Conservation (phyloP, 1,139 yeast genomes). For the Protomyces pachydermus region DNA sequence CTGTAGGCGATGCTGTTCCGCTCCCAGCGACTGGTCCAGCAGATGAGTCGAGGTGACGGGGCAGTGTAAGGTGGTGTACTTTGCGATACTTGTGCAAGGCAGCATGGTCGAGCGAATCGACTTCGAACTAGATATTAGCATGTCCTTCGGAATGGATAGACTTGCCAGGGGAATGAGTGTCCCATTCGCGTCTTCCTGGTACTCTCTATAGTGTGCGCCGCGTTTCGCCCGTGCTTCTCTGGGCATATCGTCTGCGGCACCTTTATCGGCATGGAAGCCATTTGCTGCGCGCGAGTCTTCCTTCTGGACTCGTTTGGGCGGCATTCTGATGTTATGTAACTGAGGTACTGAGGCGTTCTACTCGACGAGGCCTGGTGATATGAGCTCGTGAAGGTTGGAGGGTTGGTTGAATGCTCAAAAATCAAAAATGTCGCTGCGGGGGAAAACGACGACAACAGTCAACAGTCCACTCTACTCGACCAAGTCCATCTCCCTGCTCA, state of each 20-base stretch:
- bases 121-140: conserved; percentile 6
- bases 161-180: not conserved
- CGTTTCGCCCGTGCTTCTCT: conserved; percentile 15
- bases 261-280: not conserved
- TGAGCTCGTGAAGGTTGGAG: too few species aligned
- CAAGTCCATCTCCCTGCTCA: not conserved
- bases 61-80: conserved; percentile 7
- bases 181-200: conserved; percentile 2
- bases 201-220: conserved; percentile 5
- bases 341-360: too few species aligned
- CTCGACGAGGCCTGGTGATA: too few species aligned
- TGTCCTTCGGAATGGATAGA: not conserved
- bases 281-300: not conserved
- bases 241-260: conserved; percentile 5
- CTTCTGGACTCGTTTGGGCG: not conserved
- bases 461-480: not conserved
- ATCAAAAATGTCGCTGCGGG: too few species aligned
- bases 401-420: too few species aligned
- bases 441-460: not conserved
- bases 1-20: not conserved
- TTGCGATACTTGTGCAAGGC: conserved; percentile 16
- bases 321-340: not conserved
- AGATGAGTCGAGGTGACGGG: not conserved
- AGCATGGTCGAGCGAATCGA: conserved; percentile 4
- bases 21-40: not conserved